Base-by-base conservation (phyloP, 345 rosid genomes). In the Clausena lansium region DNA sequence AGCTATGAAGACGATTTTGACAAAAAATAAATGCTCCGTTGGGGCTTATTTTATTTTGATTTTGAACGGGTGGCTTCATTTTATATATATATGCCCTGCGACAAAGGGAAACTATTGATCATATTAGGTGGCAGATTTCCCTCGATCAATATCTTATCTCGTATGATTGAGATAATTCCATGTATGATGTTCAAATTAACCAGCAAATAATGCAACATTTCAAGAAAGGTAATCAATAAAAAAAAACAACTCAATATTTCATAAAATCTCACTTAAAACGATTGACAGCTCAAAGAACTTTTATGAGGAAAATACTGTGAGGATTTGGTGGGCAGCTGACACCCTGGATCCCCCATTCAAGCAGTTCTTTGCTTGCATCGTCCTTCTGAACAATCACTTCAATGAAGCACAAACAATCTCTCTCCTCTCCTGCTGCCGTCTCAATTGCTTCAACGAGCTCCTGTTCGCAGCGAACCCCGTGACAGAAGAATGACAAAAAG, bases 301-400 rank as follows among this genome's bases (percentile, higher is more conserved):
- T 4, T 20, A 19, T 64, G 8, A 15, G 39, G 13, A 7, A 19
- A 32, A 64, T 32, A 7, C 8, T 19, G 1, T 13, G 32, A 32
- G 91, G 88, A 63, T 86, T 86, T 22, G 89, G 91, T 0, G 79
- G 85, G 52, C 88, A 55, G 89, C 84, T 61, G 86, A 86, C 68
- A 88, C 89, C 72, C 91, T 78, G 22, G 88, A 86, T 28, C 89
- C 91, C 88, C 89, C n/a, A 86, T 57, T 86, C 86, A 52, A 88
- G 70, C 25, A 86, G 78, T 78, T 85, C 89, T 80, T 85, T 88
- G 85, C 89, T 85, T 19, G 89, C 86, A 70, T 88, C 91, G 64
- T 88, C 91, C 79, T 86, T 86, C 80, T 88, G 91, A 70, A 77
- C 84, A 25, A 82, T 85, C 50, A n/a, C n/a, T n/a, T n/a, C n/a